Conservation (phyloP, 1,284 basidiomycete species). For the Amylostereum areolatum region DNA sequence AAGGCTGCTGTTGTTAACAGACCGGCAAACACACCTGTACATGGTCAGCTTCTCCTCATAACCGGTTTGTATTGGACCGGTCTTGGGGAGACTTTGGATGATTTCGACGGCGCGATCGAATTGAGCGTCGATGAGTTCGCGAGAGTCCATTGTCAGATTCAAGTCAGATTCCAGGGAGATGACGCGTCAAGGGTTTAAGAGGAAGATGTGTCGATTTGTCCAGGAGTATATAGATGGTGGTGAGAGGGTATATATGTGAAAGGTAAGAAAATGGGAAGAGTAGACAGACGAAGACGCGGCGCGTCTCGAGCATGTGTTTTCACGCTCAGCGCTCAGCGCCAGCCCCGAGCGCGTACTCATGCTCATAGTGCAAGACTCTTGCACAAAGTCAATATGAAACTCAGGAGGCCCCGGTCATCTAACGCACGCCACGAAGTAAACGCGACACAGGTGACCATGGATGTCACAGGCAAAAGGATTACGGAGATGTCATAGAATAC, state of each 20-base stretch:
- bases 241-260: background rate
- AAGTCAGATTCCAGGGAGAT: background rate
- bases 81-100: conserved; percentile 87
- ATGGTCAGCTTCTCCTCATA: conserved; percentile 96
- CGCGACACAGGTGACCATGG: background rate
- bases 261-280: background rate
- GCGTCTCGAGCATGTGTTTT: background rate
- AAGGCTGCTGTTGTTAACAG: conserved; percentile 6
- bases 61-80: conserved; percentile 91
- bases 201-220: background rate
- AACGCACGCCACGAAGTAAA: background rate
- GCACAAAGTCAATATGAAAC: background rate
- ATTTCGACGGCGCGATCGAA: conserved; percentile 95
- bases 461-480: background rate
- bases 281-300: background rate
- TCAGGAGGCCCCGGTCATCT: background rate
- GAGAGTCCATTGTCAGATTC: conserved; percentile 42
- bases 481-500: background rate
- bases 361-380: background rate
- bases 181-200: background rate
- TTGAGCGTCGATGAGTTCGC: conserved; percentile 67
- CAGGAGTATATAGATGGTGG: background rate
- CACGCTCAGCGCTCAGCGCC: background rate
- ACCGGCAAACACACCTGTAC: conserved; percentile 62
- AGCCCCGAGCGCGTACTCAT: background rate